Evolutionary conservation across 192 early-diverging fungal species (phyloP).

Genomic region (Gaertneriomyces semiglobifer): DNA sequence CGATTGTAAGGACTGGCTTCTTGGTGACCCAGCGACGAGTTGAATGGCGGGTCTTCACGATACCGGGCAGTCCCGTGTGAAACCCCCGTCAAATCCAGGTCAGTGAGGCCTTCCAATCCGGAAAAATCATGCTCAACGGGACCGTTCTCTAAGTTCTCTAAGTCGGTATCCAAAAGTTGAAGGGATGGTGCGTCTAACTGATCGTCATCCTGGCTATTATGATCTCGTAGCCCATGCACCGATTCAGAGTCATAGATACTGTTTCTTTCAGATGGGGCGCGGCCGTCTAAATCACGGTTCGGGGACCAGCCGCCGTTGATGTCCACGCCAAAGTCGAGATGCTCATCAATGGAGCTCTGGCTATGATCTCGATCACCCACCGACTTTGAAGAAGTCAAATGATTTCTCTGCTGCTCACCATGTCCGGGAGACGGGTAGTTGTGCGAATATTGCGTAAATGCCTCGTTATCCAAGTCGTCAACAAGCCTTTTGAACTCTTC

Average conservation of each 20-base stretch:
- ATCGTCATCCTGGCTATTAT: not conserved
- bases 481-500: conserved; percentile 17
- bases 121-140: conserved; percentile 1
- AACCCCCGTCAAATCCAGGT: conserved; percentile 13
- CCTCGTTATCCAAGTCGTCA: conserved; percentile 16
- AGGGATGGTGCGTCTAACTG: conserved; percentile 1
- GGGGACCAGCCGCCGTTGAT: not conserved
- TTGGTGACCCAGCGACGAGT: not conserved
- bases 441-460: conserved; percentile 6
- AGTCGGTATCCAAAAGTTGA: conserved; percentile 16
- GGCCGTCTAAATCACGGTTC: not conserved
- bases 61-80: not conserved
- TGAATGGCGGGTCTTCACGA: not conserved
- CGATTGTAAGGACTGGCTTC: too few relatives aligned
- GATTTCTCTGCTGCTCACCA: not conserved
- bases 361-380: not conserved
- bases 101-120: conserved; percentile 12
- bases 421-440: not conserved
- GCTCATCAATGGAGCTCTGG: not conserved
- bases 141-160: conserved; percentile 10
- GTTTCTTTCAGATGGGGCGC: conserved; percentile 1
- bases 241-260: not conserved
- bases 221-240: not conserved
- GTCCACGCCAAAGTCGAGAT: not conserved
- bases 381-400: not conserved